Evolutionary conservation across 1,139 yeast genomes (phyloP), one percentile per base, ranked within the genome.

Genomic region (Pichia sp.): DNA sequence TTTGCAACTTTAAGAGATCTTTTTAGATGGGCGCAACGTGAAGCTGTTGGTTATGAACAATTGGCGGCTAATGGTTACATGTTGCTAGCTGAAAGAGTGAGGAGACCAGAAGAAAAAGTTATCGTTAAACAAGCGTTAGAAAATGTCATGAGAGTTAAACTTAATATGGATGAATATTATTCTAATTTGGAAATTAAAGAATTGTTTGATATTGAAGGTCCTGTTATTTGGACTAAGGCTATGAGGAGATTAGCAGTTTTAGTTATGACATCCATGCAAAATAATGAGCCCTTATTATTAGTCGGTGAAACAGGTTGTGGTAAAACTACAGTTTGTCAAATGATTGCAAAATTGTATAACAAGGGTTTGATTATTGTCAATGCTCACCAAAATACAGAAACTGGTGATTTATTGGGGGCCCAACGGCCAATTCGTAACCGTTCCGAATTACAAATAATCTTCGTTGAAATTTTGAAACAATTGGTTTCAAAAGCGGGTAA

Each of bases 221-320:
- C 70, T 1, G 81, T 92, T 35, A 94, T 92, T 3, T 94, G 98
- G 98, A 94, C 98, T 0, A 80, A 78, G 50, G 94, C 96, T 1
- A 85, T 92, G 86, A 76, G 89, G 49, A 74, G 96, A 44, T 70
- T 94, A 39, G 84, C 95, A 1, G 95, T 86, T n/a, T 69, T 94
- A 43, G 96, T 92, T 0, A 69, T 74, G 20, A 73, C 82, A 25
- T 86, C 96, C 0, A 67, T 92, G 54, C 71, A 75, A 50, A 81
- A 89, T 60, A 81, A 85, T 51, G 99, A 94, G 57, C 98, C 98
- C 0, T 72, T 94, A 25, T 68, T 94, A 40, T 71, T 94, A 12
- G 97, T 94, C 16, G 99, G 99, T 55, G 99, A 94, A 64, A 94
- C 99, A 1, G 99, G 99, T 12, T 90, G 97, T 69, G 98, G 99